Evolutionary conservation across 441 rosid species (phyloP).

Genomic region (Mallotus japonicus): DNA sequence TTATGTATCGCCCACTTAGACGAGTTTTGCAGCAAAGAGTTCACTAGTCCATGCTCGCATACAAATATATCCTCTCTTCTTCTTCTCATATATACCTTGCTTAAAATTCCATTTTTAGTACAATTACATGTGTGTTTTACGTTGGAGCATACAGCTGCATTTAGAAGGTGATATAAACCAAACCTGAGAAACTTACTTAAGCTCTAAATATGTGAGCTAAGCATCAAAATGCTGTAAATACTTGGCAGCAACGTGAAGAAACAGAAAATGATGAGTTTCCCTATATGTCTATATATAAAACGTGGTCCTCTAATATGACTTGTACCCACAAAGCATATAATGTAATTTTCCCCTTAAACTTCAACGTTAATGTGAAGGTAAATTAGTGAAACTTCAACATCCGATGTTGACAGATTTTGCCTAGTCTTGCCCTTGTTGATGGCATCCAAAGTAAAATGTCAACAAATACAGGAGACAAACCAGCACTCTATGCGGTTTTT

Average conservation of each 20-base stretch:
- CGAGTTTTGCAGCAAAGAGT: too few species aligned
- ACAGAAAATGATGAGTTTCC: neutral
- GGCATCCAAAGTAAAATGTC: neutral
- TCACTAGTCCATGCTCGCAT: too few species aligned
- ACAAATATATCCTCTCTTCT: too few species aligned
- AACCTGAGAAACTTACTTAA: neutral
- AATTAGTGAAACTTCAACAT: constrained; percentile 5
- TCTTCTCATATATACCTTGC: too few species aligned
- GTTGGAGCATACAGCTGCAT: neutral
- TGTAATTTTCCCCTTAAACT: neutral
- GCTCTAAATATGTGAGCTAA: neutral
- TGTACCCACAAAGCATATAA: neutral
- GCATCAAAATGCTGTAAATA: neutral
- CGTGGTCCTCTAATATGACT: neutral
- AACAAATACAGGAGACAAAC: neutral
- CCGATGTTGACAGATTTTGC: neutral
- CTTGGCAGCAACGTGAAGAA: neutral
- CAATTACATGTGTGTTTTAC: neutral
- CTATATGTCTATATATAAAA: neutral
- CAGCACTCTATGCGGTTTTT: too few species aligned
- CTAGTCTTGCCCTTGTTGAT: neutral
- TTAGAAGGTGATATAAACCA: neutral
- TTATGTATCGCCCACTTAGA: too few species aligned
- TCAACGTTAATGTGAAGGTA: neutral
- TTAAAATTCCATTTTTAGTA: too few species aligned